Percentiles rank a stretch among this genome's conserved stretches.
Conservation (phyloP, 2,329 filamentous ascomycete species). For the Myriosclerotinia duriaeana region DNA sequence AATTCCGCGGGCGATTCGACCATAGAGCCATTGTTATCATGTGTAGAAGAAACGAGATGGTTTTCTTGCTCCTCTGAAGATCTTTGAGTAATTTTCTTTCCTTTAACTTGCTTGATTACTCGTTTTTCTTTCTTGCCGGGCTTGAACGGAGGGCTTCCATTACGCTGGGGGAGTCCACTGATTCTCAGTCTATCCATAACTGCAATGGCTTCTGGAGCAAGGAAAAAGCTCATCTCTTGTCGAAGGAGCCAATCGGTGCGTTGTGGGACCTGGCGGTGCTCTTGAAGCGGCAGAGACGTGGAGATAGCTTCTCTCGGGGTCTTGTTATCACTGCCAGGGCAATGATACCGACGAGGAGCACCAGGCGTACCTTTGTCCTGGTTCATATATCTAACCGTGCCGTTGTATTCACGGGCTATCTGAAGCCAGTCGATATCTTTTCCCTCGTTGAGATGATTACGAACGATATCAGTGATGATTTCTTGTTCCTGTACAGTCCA, state of each 20-base stretch:
- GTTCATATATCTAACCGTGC: background rate
- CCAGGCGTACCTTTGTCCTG: slow-evolving; percentile 2
- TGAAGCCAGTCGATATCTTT: slow-evolving; percentile 13
- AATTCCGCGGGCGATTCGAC: background rate
- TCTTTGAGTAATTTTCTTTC: too few species aligned
- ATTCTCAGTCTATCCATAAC: background rate
- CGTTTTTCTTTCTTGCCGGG: too few species aligned
- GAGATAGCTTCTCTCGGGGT: slow-evolving; percentile 2
- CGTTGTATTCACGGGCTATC: slow-evolving; percentile 13
- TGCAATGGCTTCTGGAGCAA: background rate
- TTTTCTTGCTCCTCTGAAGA: background rate
- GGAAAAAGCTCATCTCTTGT: slow-evolving; percentile 12
- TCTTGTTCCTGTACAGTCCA: slow-evolving; percentile 15
- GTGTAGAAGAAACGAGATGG: background rate
- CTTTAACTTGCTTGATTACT: background rate
- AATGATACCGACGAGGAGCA: slow-evolving; percentile 15
- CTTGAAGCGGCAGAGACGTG: slow-evolving; percentile 7
- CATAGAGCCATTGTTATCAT: background rate
- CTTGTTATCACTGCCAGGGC: background rate
- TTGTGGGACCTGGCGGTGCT: background rate
- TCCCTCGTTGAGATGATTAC: background rate
- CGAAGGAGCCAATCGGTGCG: background rate
- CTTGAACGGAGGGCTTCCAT: background rate
- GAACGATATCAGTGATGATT: background rate
- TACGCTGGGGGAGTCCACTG: background rate